Evolutionary conservation across 2,329 filamentous ascomycete genomes (phyloP).

Genomic region (Cadophora gregata): DNA sequence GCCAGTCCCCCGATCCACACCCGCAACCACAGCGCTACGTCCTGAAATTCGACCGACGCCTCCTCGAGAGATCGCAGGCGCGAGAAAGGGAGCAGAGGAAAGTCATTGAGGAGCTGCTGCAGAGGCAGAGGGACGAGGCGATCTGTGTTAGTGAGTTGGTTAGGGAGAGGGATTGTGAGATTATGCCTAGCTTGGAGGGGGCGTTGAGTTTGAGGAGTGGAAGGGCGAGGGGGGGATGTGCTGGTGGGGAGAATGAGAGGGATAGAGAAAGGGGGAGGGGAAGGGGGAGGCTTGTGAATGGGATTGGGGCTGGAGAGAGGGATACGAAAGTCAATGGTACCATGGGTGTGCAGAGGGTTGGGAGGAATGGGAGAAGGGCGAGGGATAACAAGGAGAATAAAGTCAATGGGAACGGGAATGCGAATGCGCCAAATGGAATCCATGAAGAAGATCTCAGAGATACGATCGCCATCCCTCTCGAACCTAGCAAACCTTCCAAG

Average conservation of each 20-base stretch:
- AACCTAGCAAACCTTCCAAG: neutral
- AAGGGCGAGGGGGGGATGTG: neutral
- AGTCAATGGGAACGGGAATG: neutral
- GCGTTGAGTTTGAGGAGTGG: slow-evolving; percentile 21
- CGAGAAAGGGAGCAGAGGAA: slow-evolving; percentile 6
- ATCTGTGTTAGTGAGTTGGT: slow-evolving; percentile 22
- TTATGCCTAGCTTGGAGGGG: slow-evolving; percentile 22
- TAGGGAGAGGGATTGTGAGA: slow-evolving; percentile 19
- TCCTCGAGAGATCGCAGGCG: slow-evolving; percentile 12
- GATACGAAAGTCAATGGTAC: neutral
- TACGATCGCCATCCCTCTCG: neutral
- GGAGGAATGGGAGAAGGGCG: too few species aligned
- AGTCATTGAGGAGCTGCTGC: neutral
- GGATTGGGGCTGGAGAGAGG: neutral
- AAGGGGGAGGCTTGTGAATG: too few species aligned
- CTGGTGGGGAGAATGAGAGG: neutral
- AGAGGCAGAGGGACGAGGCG: slow-evolving; percentile 9
- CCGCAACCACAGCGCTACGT: slow-evolving; percentile 15
- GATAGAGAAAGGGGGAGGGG: too few species aligned
- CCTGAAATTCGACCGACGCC: slow-evolving; percentile 10
- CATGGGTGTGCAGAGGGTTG: too few species aligned
- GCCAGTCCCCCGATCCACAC: slow-evolving; percentile 13
- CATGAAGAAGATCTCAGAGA: neutral
- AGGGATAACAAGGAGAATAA: neutral
- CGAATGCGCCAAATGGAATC: too few species aligned